phyloP scores from a whole-genome alignment of 2,329 filamentous ascomycete species.

The Penicillium sp. region DNA sequence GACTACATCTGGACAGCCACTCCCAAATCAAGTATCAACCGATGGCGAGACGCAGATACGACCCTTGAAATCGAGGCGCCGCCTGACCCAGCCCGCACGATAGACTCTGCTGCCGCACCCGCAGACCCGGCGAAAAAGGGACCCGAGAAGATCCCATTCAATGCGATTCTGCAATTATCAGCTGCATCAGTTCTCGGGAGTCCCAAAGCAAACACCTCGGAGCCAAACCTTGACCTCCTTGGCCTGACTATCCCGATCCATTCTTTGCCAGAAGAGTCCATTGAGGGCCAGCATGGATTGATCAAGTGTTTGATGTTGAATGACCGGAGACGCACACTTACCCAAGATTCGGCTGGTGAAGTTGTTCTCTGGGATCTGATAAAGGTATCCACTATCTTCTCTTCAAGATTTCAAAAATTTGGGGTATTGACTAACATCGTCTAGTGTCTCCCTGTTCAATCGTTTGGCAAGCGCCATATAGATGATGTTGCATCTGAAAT shows the following conservation, averaged over 20 bases:
- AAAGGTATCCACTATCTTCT: slow-evolving; percentile 54
- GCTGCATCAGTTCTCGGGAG: slow-evolving; percentile 74
- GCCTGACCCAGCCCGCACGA: slow-evolving; percentile 47
- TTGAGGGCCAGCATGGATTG: slow-evolving; percentile 92
- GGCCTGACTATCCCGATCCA: slow-evolving; percentile 64
- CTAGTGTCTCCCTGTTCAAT: slow-evolving; percentile 80
- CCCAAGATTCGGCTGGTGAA: slow-evolving; percentile 91
- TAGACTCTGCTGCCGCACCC: slow-evolving; percentile 28
- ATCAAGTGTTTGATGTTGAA: slow-evolving; percentile 93
- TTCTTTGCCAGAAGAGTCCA: slow-evolving; percentile 72
- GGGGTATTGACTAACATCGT: background rate
- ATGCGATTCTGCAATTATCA: slow-evolving; percentile 78
- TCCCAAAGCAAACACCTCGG: slow-evolving; percentile 52
- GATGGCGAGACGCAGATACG: slow-evolving; percentile 86
- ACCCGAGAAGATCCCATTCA: slow-evolving; percentile 68
- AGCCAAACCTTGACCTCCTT: slow-evolving; percentile 52
- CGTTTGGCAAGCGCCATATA: slow-evolving; percentile 91
- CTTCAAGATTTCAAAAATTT: background rate
- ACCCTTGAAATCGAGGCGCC: slow-evolving; percentile 63
- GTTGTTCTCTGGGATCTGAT: slow-evolving; percentile 94
- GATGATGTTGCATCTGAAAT: slow-evolving; percentile 87
- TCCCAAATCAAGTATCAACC: slow-evolving; percentile 85
- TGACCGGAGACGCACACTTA: slow-evolving; percentile 84
- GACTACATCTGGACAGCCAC: slow-evolving; percentile 90
- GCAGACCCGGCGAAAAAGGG: slow-evolving; percentile 15